Evolutionary conservation across 352 stramenopile genomes (phyloP).

Genomic region (Phytophthora citricola): DNA sequence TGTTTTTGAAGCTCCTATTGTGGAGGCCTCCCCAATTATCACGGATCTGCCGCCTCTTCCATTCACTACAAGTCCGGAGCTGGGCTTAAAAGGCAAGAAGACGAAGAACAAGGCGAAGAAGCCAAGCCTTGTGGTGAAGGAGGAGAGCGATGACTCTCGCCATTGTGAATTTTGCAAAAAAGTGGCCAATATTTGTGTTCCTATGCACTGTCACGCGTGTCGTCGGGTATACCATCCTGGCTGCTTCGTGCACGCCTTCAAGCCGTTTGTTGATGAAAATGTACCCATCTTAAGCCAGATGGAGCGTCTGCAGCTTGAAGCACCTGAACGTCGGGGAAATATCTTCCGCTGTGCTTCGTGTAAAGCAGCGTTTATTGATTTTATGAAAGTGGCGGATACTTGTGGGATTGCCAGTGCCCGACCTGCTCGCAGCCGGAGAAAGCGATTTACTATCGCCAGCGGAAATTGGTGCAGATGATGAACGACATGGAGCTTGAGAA

Average conservation of each 20-base stretch:
- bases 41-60: constrained; percentile 41
- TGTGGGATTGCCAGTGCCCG: constrained; percentile 50
- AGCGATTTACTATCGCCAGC: constrained; percentile 38
- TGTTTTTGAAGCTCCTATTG: constrained; percentile 12
- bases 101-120: constrained; percentile 19
- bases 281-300: constrained; percentile 47
- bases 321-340: constrained; percentile 30
- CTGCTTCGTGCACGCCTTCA: constrained; percentile 48
- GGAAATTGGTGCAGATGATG: constrained; percentile 56
- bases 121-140: constrained; percentile 1
- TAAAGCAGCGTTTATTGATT: constrained; percentile 53
- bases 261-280: constrained; percentile 30
- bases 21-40: constrained; percentile 33
- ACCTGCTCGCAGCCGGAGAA: constrained; percentile 50
- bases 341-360: constrained; percentile 60
- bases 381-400: constrained; percentile 37
- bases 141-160: constrained; percentile 15
- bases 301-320: constrained; percentile 33
- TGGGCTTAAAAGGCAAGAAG: constrained; percentile 15
- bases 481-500: constrained; percentile 40
- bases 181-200: constrained; percentile 36
- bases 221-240: constrained; percentile 53
- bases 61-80: constrained; percentile 30
- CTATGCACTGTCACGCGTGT: constrained; percentile 50
- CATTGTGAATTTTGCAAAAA: constrained; percentile 57